These are phyloP conservation scores for Fonsecaea pedrosoi DNA, from an alignment of 2,329 filamentous ascomycete genomes.

Conservation along the genomic window DNA sequence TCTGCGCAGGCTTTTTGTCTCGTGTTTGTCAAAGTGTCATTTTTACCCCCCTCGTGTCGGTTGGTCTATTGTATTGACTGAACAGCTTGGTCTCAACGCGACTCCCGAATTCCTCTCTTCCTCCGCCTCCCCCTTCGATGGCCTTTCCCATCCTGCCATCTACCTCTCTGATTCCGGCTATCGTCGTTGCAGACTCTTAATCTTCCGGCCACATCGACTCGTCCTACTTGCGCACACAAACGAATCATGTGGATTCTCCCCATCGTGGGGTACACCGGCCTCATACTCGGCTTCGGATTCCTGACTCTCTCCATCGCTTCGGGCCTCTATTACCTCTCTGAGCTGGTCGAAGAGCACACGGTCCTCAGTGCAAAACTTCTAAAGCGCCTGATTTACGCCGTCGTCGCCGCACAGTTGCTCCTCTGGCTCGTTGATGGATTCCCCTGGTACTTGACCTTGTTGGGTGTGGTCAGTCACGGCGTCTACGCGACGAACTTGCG, in stretches of 20 bases:
- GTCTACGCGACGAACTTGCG: slow-evolving; percentile 89
- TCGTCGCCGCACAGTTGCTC: slow-evolving; percentile 75
- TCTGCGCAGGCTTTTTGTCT: background rate
- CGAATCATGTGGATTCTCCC: slow-evolving; percentile 91
- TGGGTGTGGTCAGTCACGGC: slow-evolving; percentile 80
- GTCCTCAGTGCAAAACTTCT: slow-evolving; percentile 89
- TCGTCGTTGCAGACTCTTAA: background rate
- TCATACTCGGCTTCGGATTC: slow-evolving; percentile 88
- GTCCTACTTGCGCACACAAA: background rate
- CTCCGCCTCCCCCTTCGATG: background rate
- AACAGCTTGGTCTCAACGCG: slow-evolving; percentile 17
- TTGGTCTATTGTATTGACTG: background rate
- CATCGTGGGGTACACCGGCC: slow-evolving; percentile 85
- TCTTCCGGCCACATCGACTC: background rate
- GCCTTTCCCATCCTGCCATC: background rate
- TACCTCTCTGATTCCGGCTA: background rate
- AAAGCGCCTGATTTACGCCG: slow-evolving; percentile 79
- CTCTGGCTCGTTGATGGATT: slow-evolving; percentile 86
- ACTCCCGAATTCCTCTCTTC: background rate
- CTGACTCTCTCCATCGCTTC: slow-evolving; percentile 96
- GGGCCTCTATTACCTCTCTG: slow-evolving; percentile 97
- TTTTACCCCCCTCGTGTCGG: background rate
- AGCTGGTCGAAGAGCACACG: slow-evolving; percentile 97
- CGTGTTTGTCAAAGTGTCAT: background rate
- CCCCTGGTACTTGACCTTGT: slow-evolving; percentile 72